phyloP scores from a whole-genome alignment of 2,329 filamentous ascomycete species.

The Penicillium sp. region DNA sequence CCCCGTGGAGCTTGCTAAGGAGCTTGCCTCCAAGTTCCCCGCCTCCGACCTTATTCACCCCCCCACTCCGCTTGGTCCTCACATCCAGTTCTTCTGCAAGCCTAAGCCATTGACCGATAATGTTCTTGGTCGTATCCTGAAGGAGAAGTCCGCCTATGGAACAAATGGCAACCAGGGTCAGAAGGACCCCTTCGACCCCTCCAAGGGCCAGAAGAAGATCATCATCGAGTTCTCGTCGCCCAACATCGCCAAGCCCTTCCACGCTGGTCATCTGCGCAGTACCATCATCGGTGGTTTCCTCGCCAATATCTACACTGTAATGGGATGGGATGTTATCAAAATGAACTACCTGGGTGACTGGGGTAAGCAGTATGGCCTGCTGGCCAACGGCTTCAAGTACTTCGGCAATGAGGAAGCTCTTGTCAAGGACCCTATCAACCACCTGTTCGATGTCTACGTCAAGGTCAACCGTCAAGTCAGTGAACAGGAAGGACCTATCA shows the following conservation, averaged over 20 bases:
- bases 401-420: conserved; percentile 61
- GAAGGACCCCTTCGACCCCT: conserved; percentile 55
- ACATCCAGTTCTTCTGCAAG: conserved; percentile 66
- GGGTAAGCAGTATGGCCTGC: conserved; percentile 65
- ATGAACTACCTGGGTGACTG: conserved; percentile 69
- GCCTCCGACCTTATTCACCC: conserved; percentile 57
- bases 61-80: conserved; percentile 56
- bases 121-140: conserved; percentile 58
- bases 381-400: conserved; percentile 60
- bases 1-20: conserved; percentile 54
- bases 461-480: conserved; percentile 58
- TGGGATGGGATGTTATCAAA: conserved; percentile 61
- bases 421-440: conserved; percentile 60
- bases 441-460: conserved; percentile 65
- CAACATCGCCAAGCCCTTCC: conserved; percentile 66
- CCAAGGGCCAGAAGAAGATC: conserved; percentile 56
- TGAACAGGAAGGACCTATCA: conserved; percentile 56
- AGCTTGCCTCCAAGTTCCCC: conserved; percentile 57
- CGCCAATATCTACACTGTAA: conserved; percentile 58
- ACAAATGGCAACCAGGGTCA: conserved; percentile 59
- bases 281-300: conserved; percentile 67
- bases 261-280: conserved; percentile 62
- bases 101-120: conserved; percentile 54
- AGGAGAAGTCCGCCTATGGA: conserved; percentile 57
- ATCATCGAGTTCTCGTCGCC: conserved; percentile 66